Conservation (phyloP, 768 basidiomycete genomes). For the Tubosaeta sp. region DNA sequence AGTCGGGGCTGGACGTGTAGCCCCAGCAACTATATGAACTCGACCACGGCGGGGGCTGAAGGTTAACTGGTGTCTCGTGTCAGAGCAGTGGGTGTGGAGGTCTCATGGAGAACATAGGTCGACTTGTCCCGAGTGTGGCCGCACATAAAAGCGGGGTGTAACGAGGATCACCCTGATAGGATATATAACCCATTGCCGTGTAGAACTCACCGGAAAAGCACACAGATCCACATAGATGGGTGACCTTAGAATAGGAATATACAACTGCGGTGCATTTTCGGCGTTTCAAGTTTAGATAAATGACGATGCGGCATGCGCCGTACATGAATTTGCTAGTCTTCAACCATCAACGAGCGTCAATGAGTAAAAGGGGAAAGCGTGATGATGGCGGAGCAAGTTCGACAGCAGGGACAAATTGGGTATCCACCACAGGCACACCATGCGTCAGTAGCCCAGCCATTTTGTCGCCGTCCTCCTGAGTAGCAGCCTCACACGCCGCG, state of each 20-base stretch:
- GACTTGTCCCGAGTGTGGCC: neutral
- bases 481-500: constrained; percentile 14
- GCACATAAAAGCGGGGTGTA: constrained; percentile 5
- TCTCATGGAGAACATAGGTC: constrained; percentile 10
- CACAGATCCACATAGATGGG: constrained; percentile 18
- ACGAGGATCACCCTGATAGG: constrained; percentile 18
- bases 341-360: constrained; percentile 37
- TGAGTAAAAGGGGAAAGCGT: constrained; percentile 70
- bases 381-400: constrained; percentile 67
- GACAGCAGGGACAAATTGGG: constrained; percentile 54
- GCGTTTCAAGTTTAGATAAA: constrained; percentile 30
- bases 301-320: constrained; percentile 16
- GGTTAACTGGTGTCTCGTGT: constrained; percentile 1
- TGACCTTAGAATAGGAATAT: constrained; percentile 12
- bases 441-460: constrained; percentile 45
- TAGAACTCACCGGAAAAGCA: constrained; percentile 5
- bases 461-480: constrained; percentile 34
- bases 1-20: neutral
- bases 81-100: neutral
- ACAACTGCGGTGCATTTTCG: constrained; percentile 12
- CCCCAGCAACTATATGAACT: neutral
- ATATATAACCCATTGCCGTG: constrained; percentile 20
- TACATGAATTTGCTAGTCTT: constrained; percentile 12
- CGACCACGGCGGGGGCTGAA: neutral
- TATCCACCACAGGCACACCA: constrained; percentile 49